Conservation (phyloP, 1,284 basidiomycete species). For the Moesziomyces parantarcticus region DNA sequence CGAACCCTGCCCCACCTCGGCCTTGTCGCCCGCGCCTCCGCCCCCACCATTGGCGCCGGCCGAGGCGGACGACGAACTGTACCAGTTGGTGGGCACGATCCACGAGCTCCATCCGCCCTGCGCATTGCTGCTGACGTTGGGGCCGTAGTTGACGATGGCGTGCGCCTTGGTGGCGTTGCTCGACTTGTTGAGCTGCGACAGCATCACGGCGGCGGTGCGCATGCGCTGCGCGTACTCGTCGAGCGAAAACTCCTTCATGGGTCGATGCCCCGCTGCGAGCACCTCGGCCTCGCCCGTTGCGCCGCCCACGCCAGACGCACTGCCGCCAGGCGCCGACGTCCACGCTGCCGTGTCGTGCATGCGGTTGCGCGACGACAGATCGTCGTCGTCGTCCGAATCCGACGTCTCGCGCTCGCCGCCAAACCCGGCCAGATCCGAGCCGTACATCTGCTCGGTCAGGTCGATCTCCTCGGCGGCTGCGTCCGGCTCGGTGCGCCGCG, state of each 20-base stretch:
- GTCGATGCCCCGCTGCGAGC: constrained; percentile 31
- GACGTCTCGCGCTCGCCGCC: constrained; percentile 49
- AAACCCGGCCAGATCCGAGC: constrained; percentile 60
- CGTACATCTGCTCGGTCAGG: constrained; percentile 65
- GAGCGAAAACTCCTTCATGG: constrained; percentile 69
- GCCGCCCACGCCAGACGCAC: not conserved
- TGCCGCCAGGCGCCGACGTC: constrained; percentile 23
- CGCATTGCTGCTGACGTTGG: constrained; percentile 47
- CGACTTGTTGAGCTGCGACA: constrained; percentile 84
- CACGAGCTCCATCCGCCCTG: constrained; percentile 62
- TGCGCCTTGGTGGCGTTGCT: constrained; percentile 55
- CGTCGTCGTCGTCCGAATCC: constrained; percentile 46
- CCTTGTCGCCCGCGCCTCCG: constrained; percentile 40
- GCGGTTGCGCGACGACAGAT: constrained; percentile 56
- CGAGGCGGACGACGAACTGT: constrained; percentile 14
- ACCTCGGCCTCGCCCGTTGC: constrained; percentile 7
- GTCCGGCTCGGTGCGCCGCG: not conserved
- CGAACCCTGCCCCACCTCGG: constrained; percentile 53
- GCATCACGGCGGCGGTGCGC: constrained; percentile 98
- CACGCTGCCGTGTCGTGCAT: constrained; percentile 62
- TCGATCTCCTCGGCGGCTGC: constrained; percentile 59
- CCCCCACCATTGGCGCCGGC: constrained; percentile 18
- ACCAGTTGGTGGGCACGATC: constrained; percentile 63
- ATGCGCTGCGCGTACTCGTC: constrained; percentile 98
- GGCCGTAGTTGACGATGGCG: constrained; percentile 54